Base-by-base conservation (phyloP, 495 filamentous ascomycete genomes). In the Penicillium samsonianum region DNA sequence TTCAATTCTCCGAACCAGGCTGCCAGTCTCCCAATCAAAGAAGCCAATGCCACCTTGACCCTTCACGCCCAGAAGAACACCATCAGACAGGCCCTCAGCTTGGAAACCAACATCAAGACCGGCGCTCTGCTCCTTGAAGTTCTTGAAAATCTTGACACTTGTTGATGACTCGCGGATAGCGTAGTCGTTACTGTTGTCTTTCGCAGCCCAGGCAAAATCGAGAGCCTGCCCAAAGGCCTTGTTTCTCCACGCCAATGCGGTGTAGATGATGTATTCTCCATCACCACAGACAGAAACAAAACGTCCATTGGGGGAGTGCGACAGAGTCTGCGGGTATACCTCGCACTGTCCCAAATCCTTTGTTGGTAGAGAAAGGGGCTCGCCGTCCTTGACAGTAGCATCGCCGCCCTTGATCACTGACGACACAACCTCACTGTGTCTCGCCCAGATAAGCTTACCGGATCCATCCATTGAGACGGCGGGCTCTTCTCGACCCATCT, bases 251-350 rank as follows among this genome's bases (percentile, higher is more conserved):
- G 94, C 94, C 45, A 98, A 82, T 58, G 94, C 92, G 14, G 94
- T 99, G 76, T 98, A 98, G 62, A 98, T 93, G 64, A 97, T 98
- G 71, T 96, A 97, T 67, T 99, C 94, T 30, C 94, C 94, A 65
- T 99, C 94, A 45, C 94, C 94, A 64, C 94, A 98, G 25, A 98
- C 90, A 8, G 95, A 92, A 23, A 98, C 94, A 57, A 98, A 99
- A 16, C 95, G 88, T 43, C 95, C 94, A 65, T 99, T 99, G 4
- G 94, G 88, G n/a, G 92, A 96, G 73, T 99, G 94, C 14, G 90
- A 80, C 25, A 99, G 82, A 0, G 89, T 92, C 67, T 97, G 92
- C 1, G 94, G 95, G 72, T 98, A 99, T 20, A 99, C 86, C 76
- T 99, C 94, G 65, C 94, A 96, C 25, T 87, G 91, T 10, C 94